Base-by-base conservation (phyloP, 2,329 filamentous ascomycete species). In the Microsporum canis region DNA sequence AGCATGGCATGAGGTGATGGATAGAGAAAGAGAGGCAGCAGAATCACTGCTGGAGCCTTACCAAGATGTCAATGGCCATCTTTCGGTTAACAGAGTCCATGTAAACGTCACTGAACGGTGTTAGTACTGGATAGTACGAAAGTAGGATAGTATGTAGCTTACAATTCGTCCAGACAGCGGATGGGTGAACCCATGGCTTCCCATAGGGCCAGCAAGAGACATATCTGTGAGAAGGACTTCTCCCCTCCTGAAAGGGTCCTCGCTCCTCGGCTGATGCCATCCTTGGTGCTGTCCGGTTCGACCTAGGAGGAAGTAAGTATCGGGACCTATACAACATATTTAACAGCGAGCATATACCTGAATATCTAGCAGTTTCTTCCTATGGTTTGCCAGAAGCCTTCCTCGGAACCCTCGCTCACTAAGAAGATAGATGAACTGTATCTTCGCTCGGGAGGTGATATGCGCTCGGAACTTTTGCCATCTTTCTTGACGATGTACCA, bases 41-140 rank as follows among this genome's bases (percentile, higher is more conserved):
- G 17, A 23, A 23, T 23, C 17, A 23, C 17, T 23, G 17, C 17
- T 23, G 17, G 1, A 53, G n/a, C 80, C 85, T 78, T 77, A 90
- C 88, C 73, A 99, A 88, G 87, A 99, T 90, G 65, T 88, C 88
- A 68, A 95, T 96, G 71, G 89, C 95, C 67, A 95, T 88, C 61
- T 88, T 89, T 63, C 94, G 85, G 74, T 99, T 99, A 62, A 97
- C 89, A 67, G 88, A 90, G 75, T 99, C 94, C 94, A 99, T 99
- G 79, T 96, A 99, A 36, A 99, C 94, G 72, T 99, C 94, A 71
- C 79, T 82, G 61, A 53, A 36, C 59, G 72, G 66, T 69, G 58
- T 29, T 43, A 47, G 60, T 14, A 29, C 4, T 33, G 2, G 10
- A 36, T 6, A 5, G 23, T 17, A 61, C n/a, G 3, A 49, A 58